Base-by-base conservation (phyloP, 169 alveolate species). In the Cryptosporidium ubiquitum region DNA sequence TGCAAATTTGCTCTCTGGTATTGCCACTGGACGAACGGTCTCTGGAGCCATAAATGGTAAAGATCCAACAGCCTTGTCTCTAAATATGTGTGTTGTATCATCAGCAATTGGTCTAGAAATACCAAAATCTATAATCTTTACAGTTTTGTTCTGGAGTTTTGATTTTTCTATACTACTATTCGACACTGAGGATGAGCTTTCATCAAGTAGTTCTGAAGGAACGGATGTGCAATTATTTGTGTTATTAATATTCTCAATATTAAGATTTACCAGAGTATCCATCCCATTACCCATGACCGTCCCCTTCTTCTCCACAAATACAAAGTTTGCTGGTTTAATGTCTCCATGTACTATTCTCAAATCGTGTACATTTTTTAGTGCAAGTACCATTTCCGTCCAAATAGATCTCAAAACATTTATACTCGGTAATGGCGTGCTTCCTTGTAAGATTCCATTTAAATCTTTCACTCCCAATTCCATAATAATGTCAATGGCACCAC, bases 41-140 rank as follows among this genome's bases (percentile, higher is more conserved):
- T 79, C 89, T 23, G 89, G 89, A 44, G 89, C 89, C 89, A 79
- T 79, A 64, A 79, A 79, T 29, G 89, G 89, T 4, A 79, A 26
- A 31, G 89, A 79, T 16, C 89, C 89, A 47, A 79, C 89, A 0
- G 89, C 89, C 55, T 79, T 79, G 55, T 79, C 89, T 49, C 89
- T 79, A 47, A 79, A 79, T 23, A 79, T 79, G 40, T 79, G 89
- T 0, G 89, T 79, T 42, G 89, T 79, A 40, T 79, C 89, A 61
- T 79, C 89, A 7, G 89, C 89, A 60, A 79, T 79, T 3, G 89
- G 89, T 18, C 89, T 58, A 16, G 89, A 79, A 39, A 79, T 79
- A 3, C 89, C 89, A 64, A 79, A 79, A 61, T 79, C 89, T 40
- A 79, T 79, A 42, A 79, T 79, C 69, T 79, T 79, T n/a, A 79